Percentiles rank a stretch among this genome's conserved stretches.
Conservation (phyloP, 306 rosid species). For the Prunus campanulata region DNA sequence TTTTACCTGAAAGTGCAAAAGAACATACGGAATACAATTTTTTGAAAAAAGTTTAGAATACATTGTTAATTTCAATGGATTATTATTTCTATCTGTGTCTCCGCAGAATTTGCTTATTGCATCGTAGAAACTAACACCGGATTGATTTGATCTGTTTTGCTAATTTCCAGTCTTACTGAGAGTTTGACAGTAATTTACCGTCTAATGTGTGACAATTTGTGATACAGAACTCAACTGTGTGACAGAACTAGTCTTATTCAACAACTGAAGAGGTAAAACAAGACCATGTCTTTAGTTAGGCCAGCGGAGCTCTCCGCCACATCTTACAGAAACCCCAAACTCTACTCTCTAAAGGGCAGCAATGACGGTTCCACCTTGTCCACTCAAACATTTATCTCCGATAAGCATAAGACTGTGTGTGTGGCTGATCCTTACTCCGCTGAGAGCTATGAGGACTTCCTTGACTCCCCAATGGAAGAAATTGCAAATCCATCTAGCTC, state of each 20-base stretch:
- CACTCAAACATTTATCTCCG: conserved; percentile 45
- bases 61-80: not conserved
- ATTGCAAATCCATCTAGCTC: conserved; percentile 49
- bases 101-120: not conserved
- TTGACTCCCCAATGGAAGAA: conserved; percentile 68
- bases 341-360: conserved; percentile 61
- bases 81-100: no score
- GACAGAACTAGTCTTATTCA: conserved; percentile 16
- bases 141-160: not conserved
- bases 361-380: conserved; percentile 48
- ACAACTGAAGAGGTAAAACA: conserved; percentile 27
- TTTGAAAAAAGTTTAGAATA: not conserved
- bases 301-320: conserved; percentile 53
- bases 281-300: conserved; percentile 68
- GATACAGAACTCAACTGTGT: conserved; percentile 22
- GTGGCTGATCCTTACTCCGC: conserved; percentile 55
- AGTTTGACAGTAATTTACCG: conserved; percentile 12
- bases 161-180: not conserved
- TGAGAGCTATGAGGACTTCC: conserved; percentile 77
- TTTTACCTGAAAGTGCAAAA: not conserved
- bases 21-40: not conserved
- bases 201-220: conserved; percentile 17
- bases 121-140: not conserved
- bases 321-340: conserved; percentile 58
- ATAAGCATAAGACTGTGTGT: conserved; percentile 41